Evolutionary conservation across 441 rosid species (phyloP), one percentile per base, ranked within the genome.

Genomic region (Eruca vesicaria): DNA sequence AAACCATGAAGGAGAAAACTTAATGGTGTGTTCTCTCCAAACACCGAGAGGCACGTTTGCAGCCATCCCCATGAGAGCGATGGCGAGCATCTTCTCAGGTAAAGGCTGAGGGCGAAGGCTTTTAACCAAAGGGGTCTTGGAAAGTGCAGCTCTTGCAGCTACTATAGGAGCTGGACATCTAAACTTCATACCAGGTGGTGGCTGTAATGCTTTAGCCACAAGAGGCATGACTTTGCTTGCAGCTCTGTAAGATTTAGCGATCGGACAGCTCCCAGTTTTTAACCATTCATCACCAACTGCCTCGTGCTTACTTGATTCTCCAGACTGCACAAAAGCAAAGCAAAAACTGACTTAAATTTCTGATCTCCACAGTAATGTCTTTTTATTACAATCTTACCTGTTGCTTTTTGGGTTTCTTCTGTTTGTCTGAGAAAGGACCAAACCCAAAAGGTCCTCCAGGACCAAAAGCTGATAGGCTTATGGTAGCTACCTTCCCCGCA

Each of bases 41-140:
- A 82, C 79, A 38, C 98, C 96, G 50, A 90, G 77, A 16, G 98
- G 98, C 3, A 92, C 86, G 38, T 92, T 90, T 5, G 75, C 88
- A 5, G 94, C 96, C 96, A 92, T 90, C 65, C 98, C 96, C 82
- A 90, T 53, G 50, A 88, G 83, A 53, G 90, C 97, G 32, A 92
- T 92, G 9, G 74, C 89, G 48, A 92, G 85, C 88, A 90, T 81
- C 81, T 92, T 92, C 43, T 87, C 86, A 28, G 98, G 96, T 36
- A 90, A 83, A 15, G 97, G 97, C 80, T 88, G 98, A 63, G 98
- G 97, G 0, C 94, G 86, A 29, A 90, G 75, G 58, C 68, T 83
- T 78, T 88, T 92, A 56, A 87, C 94, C 68, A 77, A 66, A 61
- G 89, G 81, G 1, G 94, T 89, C 72, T 84, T 82, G 0, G 96